Evolutionary conservation across 805 yeast genomes (phyloP).

Genomic region (Metschnikowia borealis): DNA sequence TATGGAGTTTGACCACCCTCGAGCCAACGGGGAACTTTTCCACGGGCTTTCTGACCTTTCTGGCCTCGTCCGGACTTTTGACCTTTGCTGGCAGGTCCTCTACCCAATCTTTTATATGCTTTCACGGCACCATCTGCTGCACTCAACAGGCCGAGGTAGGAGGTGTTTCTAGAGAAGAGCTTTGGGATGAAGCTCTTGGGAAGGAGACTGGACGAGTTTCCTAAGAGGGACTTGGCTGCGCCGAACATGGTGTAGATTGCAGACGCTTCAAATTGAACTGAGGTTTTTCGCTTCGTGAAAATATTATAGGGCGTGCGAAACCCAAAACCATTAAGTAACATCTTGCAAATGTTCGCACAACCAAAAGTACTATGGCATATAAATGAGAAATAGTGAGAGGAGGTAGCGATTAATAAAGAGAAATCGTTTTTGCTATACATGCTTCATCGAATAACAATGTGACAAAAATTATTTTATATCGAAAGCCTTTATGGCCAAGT

Average conservation of each 20-base stretch:
- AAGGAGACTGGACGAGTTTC: slow-evolving; percentile 2
- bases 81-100: slow-evolving; percentile 94
- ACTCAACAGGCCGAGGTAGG: slow-evolving; percentile 50
- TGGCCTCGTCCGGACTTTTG: slow-evolving; percentile 97
- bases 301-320: not conserved
- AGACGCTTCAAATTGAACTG: not conserved
- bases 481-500: slow-evolving; percentile 33
- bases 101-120: slow-evolving; percentile 73
- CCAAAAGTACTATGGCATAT: no score
- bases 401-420: not conserved
- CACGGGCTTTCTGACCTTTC: slow-evolving; percentile 97
- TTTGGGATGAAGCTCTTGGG: not conserved
- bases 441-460: no score
- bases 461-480: no score
- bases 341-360: no score
- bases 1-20: slow-evolving; percentile 99
- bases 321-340: not conserved
- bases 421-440: not conserved
- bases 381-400: no score
- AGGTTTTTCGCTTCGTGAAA: slow-evolving; percentile 3
- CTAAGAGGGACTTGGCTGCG: slow-evolving; percentile 3
- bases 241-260: slow-evolving; percentile 4
- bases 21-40: slow-evolving; percentile 85
- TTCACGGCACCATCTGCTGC: slow-evolving; percentile 63
- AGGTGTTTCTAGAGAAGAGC: slow-evolving; percentile 31